phyloP scores from a whole-genome alignment of 2,329 filamentous ascomycete genomes.

The Fusarium stilboides region DNA sequence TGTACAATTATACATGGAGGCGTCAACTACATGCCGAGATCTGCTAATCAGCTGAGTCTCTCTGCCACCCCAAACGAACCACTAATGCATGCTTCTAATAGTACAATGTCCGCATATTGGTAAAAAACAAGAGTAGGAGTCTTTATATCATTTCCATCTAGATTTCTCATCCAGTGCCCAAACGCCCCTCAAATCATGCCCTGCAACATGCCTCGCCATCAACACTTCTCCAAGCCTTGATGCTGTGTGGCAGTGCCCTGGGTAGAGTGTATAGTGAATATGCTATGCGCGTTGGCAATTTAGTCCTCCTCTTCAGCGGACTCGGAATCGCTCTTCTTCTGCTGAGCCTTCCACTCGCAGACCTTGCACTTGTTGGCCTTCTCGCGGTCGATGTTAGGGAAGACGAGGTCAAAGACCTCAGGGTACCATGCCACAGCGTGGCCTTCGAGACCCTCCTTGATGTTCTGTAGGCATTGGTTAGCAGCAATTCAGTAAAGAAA shows the following conservation, averaged over 20 bases:
- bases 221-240: neutral
- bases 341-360: conserved; percentile 67
- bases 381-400: conserved; percentile 82
- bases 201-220: conserved; percentile 16
- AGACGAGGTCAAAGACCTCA: conserved; percentile 93
- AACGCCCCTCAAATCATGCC: conserved; percentile 49
- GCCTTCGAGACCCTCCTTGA: conserved; percentile 95
- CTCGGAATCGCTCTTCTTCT: conserved; percentile 57
- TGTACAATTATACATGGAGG: conserved; percentile 49
- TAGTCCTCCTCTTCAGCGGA: conserved; percentile 56
- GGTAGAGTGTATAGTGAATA: conserved; percentile 16
- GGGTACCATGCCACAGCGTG: conserved; percentile 93
- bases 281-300: conserved; percentile 16
- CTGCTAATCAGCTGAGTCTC: conserved; percentile 26
- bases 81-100: conserved; percentile 50
- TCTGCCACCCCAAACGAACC: conserved; percentile 34
- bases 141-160: conserved; percentile 52
- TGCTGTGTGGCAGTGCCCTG: conserved; percentile 8
- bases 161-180: conserved; percentile 48
- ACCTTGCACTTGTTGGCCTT: conserved; percentile 82
- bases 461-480: conserved; percentile 76
- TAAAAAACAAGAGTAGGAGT: conserved; percentile 52
- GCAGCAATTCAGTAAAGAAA: neutral
- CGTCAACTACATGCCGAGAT: conserved; percentile 36
- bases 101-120: conserved; percentile 48